A percentile compares a stretch with the other conserved stretches of the same genome.
phyloP scores from a whole-genome alignment of 495 filamentous ascomycete genomes.

The Penicillium taxi region DNA sequence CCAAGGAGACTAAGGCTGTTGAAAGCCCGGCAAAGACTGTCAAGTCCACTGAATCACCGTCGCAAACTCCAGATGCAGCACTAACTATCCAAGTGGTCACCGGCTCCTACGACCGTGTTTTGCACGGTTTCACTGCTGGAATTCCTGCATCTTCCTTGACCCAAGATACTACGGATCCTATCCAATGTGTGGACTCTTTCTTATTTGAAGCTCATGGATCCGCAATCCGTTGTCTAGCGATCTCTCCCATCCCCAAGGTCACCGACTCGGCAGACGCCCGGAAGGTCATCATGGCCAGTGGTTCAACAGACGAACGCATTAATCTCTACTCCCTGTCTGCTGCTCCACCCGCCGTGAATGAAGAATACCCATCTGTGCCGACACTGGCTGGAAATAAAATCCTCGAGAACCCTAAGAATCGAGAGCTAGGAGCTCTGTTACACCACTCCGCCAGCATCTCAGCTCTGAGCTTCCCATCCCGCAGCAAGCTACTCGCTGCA shows the following conservation, averaged over 20 bases:
- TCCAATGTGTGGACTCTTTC: slow-evolving; percentile 85
- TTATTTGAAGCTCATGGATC: slow-evolving; percentile 90
- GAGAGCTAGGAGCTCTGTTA: slow-evolving; percentile 75
- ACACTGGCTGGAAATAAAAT: slow-evolving; percentile 60
- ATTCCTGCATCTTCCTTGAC: slow-evolving; percentile 38
- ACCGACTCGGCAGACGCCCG: slow-evolving; percentile 45
- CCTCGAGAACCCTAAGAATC: slow-evolving; percentile 75
- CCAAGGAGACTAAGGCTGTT: slow-evolving; percentile 25
- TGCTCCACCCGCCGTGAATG: slow-evolving; percentile 43
- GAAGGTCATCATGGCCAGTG: slow-evolving; percentile 80
- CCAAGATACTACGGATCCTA: slow-evolving; percentile 23
- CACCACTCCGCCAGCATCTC: slow-evolving; percentile 80
- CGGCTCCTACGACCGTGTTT: slow-evolving; percentile 87
- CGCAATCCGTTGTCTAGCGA: slow-evolving; percentile 78
- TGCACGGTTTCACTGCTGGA: slow-evolving; percentile 82
- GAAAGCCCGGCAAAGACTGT: slow-evolving; percentile 27
- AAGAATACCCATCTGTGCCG: slow-evolving; percentile 44
- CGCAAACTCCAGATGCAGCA: slow-evolving; percentile 25
- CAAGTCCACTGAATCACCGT: slow-evolving; percentile 23
- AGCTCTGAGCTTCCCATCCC: slow-evolving; percentile 70
- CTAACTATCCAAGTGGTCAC: slow-evolving; percentile 78
- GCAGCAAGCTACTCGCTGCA: slow-evolving; percentile 75
- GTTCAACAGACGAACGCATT: slow-evolving; percentile 85
- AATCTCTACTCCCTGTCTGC: slow-evolving; percentile 89
- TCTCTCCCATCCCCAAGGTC: slow-evolving; percentile 66